Conservation (phyloP, 208 protist species). For the Trypanosoma platydactyli region DNA sequence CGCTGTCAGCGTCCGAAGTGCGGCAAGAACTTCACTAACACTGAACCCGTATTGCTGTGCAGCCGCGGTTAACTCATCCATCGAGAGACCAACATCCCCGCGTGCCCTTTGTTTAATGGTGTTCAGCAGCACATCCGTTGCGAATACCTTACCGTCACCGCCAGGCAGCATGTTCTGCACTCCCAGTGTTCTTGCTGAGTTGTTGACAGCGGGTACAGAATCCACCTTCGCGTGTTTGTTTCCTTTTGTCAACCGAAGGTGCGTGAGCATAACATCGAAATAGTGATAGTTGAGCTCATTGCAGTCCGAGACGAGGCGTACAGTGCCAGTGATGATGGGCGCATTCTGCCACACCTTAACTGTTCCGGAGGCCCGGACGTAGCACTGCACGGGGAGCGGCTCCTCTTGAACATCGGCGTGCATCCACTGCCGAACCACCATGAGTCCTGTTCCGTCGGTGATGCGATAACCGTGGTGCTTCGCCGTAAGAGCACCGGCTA, state of each 20-base stretch:
- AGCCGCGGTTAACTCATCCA: constrained; percentile 74
- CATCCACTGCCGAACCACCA: constrained; percentile 86
- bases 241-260: constrained; percentile 80
- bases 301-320: constrained; percentile 78
- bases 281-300: constrained; percentile 91
- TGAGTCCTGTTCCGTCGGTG: constrained; percentile 82
- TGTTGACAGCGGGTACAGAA: constrained; percentile 40
- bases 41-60: constrained; percentile 73
- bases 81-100: constrained; percentile 61
- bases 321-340: constrained; percentile 82
- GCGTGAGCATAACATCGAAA: constrained; percentile 85
- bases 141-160: constrained; percentile 60
- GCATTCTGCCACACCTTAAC: constrained; percentile 89
- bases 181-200: constrained; percentile 58
- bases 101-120: constrained; percentile 61
- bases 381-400: constrained; percentile 70
- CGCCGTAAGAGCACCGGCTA: constrained; percentile 70
- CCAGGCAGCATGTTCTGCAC: constrained; percentile 75
- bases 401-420: constrained; percentile 61
- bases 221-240: constrained; percentile 36
- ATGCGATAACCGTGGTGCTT: constrained; percentile 86
- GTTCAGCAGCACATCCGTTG: constrained; percentile 76
- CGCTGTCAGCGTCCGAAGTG: constrained; percentile 62
- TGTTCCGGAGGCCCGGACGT: constrained; percentile 81
- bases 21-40: constrained; percentile 59